phyloP scores from a whole-genome alignment of 768 basidiomycete genomes.

The Roridomyces roridus region DNA sequence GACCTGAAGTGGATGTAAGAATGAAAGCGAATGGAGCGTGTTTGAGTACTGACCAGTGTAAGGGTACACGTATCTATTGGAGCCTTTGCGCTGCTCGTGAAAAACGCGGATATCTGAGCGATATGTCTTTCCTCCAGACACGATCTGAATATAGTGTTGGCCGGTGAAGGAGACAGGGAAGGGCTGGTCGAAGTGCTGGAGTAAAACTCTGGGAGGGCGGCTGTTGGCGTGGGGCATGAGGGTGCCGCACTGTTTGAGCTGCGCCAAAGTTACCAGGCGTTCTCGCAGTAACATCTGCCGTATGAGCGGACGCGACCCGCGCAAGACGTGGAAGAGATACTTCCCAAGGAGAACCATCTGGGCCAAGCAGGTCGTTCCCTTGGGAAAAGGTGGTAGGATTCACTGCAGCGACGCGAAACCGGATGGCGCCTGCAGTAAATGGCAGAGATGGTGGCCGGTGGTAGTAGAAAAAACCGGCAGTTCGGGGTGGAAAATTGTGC shows the following conservation, averaged over 20 bases:
- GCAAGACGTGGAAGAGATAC: not conserved
- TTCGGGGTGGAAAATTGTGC: conserved; percentile 4
- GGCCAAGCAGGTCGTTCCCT: conserved; percentile 12
- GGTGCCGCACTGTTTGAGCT: not conserved
- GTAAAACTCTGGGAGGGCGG: not conserved
- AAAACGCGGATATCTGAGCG: not conserved
- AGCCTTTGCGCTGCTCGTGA: conserved; percentile 1
- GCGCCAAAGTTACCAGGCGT: not conserved
- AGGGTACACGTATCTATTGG: not conserved
- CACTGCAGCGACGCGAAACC: conserved; percentile 12
- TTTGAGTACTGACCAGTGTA: conserved; percentile 1
- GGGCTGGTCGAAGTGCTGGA: conserved; percentile 13
- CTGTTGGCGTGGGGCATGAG: not conserved
- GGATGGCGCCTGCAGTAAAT: conserved; percentile 1
- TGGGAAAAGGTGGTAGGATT: not conserved
- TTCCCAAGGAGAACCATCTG: conserved; percentile 10
- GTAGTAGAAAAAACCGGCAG: conserved; percentile 21
- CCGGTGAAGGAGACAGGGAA: conserved; percentile 4
- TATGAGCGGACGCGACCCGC: not conserved
- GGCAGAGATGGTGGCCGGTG: not conserved
- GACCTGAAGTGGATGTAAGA: conserved; percentile 3
- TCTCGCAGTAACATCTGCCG: conserved; percentile 9
- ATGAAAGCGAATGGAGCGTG: not conserved
- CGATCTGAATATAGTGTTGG: not conserved
- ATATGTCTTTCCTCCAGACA: not conserved